Base-by-base conservation (phyloP, 306 rosid species). In the Citrullus mucosospermus region DNA sequence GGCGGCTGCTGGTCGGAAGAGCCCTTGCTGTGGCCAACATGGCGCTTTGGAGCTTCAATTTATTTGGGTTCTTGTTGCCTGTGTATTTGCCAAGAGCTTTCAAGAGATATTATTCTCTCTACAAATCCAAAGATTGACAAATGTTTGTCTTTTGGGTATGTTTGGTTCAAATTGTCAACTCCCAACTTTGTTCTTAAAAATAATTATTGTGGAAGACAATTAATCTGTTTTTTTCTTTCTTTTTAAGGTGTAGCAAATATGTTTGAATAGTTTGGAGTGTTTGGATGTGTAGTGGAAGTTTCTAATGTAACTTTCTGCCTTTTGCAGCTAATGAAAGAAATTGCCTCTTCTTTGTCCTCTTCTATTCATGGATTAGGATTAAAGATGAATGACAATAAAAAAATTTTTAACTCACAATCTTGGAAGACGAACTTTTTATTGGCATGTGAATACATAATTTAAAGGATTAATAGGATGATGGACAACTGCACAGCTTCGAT, bases 51-150 rank as follows among this genome's bases (percentile, higher is more conserved):
- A 81, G 91, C 84, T 96, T 86, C 83, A 96, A 96, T 85, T 88
- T 96, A 38, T 92, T 96, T 84, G 98, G 97, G 4, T 92, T 96
- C 82, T 82, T 96, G 41, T 78, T 96, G 81, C 99, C 98, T 66
- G 85, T 96, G 77, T 96, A 92, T 91, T 89, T 96, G 77, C 99
- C 99, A 0, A 92, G 62, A 71, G 98, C 91, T 81, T 92, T 96
- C 51, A 90, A 87, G 84, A 57, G 70, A 53, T 92, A 95, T 80
- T 91, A 88, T 82, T 84, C 89, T 10, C 50, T 48, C 0, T 72
- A 56, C 11, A 89, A 92, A 77, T 80, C 60, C 58, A 83, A 85
- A 72, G 84, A 84, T 6, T 82, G 76, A 78, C 65, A 39, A 79
- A 14, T 13, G 18, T 65, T 36, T 36, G 9, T 1, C 3, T 9